Percentiles rank a stretch among this genome's conserved stretches.
These are phyloP conservation scores for Metarhizium brunneum DNA, from an alignment of 2,329 filamentous ascomycete genomes.

Conservation along the genomic window DNA sequence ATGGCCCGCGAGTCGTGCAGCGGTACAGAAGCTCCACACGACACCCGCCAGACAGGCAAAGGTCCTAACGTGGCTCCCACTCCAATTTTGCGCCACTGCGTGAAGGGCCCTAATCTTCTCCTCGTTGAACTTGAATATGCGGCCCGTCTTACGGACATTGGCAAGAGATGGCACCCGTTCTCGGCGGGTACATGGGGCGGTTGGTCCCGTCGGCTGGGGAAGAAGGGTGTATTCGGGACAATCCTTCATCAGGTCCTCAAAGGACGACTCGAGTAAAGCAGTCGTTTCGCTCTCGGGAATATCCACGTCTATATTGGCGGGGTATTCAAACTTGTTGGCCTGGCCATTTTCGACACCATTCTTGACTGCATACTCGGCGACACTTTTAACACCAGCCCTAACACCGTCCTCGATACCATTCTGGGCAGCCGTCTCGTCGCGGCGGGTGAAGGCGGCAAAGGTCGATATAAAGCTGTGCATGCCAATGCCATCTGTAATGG, in stretches of 20 bases:
- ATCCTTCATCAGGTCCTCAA: slow-evolving; percentile 16
- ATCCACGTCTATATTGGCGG: slow-evolving; percentile 6
- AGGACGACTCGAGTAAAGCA: slow-evolving; percentile 11
- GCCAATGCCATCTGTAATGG: slow-evolving; percentile 31
- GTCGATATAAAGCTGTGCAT: slow-evolving; percentile 28
- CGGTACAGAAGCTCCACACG: slow-evolving; percentile 29
- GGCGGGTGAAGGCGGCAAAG: slow-evolving; percentile 22
- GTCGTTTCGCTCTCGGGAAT: slow-evolving; percentile 13
- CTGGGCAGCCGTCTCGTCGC: not conserved
- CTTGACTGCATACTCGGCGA: no score
- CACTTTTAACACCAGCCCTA: no score
- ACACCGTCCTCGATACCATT: no score
- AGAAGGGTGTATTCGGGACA: slow-evolving; percentile 31
- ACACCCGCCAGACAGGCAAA: slow-evolving; percentile 31
- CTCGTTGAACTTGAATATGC: slow-evolving; percentile 30
- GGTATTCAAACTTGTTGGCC: not conserved
- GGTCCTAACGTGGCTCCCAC: slow-evolving; percentile 8
- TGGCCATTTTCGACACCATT: not conserved
- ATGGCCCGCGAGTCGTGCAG: slow-evolving; percentile 17
- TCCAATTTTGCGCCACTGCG: slow-evolving; percentile 10
- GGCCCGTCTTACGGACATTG: slow-evolving; percentile 23
- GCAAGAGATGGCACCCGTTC: slow-evolving; percentile 16
- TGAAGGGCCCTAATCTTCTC: slow-evolving; percentile 23
- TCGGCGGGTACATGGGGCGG: slow-evolving; percentile 17
- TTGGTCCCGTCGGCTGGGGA: slow-evolving; percentile 24